Conservation (phyloP, 345 rosid species). For the Linum lewisii region DNA sequence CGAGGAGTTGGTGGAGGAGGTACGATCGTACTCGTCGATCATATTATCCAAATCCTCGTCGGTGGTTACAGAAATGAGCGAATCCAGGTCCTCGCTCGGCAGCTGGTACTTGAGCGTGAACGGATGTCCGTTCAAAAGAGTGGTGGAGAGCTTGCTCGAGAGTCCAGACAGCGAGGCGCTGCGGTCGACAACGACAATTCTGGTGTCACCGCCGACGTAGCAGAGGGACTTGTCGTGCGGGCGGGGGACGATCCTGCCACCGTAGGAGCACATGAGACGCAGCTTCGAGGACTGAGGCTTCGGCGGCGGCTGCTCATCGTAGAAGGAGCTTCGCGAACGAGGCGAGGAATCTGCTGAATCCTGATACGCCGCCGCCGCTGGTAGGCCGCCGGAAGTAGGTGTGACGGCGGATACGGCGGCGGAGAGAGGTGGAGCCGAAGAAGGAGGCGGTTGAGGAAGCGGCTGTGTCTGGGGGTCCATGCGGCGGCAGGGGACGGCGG, state of each 20-base stretch:
- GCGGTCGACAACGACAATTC: constrained; percentile 82
- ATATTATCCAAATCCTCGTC: constrained; percentile 94
- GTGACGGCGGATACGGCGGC: constrained; percentile 10
- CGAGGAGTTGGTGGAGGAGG: constrained; percentile 22
- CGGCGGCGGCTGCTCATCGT: constrained; percentile 45
- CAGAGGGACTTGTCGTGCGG: constrained; percentile 85
- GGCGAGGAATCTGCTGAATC: constrained; percentile 74
- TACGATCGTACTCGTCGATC: constrained; percentile 93
- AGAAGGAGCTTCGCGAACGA: constrained; percentile 57
- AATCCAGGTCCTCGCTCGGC: constrained; percentile 89
- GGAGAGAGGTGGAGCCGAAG: constrained; percentile 7
- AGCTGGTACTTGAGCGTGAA: constrained; percentile 88
- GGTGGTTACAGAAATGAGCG: constrained; percentile 80
- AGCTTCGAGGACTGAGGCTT: constrained; percentile 43
- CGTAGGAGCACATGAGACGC: constrained; percentile 91
- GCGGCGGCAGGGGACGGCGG: constrained; percentile 14
- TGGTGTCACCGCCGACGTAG: constrained; percentile 85
- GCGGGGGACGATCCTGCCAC: constrained; percentile 82
- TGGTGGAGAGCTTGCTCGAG: constrained; percentile 47
- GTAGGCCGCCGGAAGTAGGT: constrained; percentile 9
- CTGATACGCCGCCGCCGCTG: constrained; percentile 21
- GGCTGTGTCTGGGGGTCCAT: constrained; percentile 12
- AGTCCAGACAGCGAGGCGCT: constrained; percentile 47
- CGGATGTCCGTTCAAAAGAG: constrained; percentile 48
- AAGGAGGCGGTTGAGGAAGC: constrained; percentile 16